A percentile compares a stretch with the other conserved stretches of the same genome.
Evolutionary conservation across 2,329 filamentous ascomycete genomes (phyloP).

Genomic region (Lithohypha guttulata): DNA sequence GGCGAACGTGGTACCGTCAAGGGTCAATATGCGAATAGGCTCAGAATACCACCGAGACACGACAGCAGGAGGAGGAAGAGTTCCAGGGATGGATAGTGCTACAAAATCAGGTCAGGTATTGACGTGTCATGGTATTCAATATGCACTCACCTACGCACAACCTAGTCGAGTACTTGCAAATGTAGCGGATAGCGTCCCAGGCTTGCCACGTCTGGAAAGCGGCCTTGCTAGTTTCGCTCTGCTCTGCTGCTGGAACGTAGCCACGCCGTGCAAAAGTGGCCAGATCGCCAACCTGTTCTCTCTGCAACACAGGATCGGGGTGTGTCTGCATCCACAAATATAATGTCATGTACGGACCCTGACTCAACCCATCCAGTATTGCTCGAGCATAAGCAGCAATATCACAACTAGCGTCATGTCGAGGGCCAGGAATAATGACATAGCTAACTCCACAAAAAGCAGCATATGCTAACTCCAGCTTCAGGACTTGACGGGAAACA

Average conservation of each 20-base stretch:
- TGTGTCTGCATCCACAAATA: conserved; percentile 77
- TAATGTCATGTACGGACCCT: conserved; percentile 67
- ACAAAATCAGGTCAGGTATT: conserved; percentile 15
- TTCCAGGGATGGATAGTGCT: conserved; percentile 50
- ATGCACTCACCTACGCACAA: conserved; percentile 69
- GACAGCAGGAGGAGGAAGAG: conserved; percentile 45
- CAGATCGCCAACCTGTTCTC: conserved; percentile 34
- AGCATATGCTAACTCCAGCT: conserved; percentile 85
- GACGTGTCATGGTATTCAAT: neutral
- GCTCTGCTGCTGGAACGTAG: conserved; percentile 25
- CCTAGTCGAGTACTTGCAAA: conserved; percentile 74
- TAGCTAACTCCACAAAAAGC: conserved; percentile 86
- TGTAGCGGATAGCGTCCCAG: conserved; percentile 76
- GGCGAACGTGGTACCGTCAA: conserved; percentile 44
- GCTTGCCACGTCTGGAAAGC: conserved; percentile 80
- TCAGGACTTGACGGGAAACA: conserved; percentile 79
- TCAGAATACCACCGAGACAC: conserved; percentile 55
- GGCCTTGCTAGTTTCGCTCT: conserved; percentile 45
- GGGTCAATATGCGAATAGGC: conserved; percentile 45
- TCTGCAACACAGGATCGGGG: conserved; percentile 41
- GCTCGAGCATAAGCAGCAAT: conserved; percentile 71
- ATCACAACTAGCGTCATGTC: conserved; percentile 30
- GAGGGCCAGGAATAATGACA: conserved; percentile 70
- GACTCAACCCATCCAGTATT: conserved; percentile 64
- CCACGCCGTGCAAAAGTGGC: conserved; percentile 33